phyloP scores from a whole-genome alignment of 768 basidiomycete genomes.

The Amanita thiersii region DNA sequence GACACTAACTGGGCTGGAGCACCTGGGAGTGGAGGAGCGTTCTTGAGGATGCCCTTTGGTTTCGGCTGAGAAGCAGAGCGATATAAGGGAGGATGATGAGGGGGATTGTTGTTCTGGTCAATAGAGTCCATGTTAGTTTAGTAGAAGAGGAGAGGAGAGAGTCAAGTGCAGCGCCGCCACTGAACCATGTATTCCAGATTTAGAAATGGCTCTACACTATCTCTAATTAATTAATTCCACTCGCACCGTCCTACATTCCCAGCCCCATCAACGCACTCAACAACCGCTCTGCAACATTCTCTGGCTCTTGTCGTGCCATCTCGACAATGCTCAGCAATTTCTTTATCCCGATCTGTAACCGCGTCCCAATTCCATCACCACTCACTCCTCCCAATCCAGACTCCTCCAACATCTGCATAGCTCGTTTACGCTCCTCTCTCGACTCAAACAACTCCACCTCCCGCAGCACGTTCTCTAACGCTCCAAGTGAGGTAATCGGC shows the following conservation, averaged over 20 bases:
- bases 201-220: background rate
- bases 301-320: constrained; percentile 96
- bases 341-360: constrained; percentile 85
- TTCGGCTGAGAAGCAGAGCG: constrained; percentile 63
- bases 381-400: constrained; percentile 59
- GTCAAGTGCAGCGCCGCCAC: background rate
- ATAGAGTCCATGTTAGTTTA: constrained; percentile 15
- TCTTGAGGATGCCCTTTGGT: constrained; percentile 89
- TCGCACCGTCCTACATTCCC: constrained; percentile 18
- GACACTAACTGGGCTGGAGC: constrained; percentile 37
- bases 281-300: constrained; percentile 68
- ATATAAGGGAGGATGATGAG: constrained; percentile 39
- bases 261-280: constrained; percentile 56
- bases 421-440: constrained; percentile 43
- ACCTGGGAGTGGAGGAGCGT: constrained; percentile 44
- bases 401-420: constrained; percentile 59
- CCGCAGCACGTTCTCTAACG: constrained; percentile 69
- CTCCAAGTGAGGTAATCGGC: constrained; percentile 61
- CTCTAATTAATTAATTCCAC: constrained; percentile 4
- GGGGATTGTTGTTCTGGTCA: constrained; percentile 31
- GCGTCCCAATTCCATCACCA: constrained; percentile 35
- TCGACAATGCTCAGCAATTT: constrained; percentile 85
- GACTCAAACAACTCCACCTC: constrained; percentile 73
- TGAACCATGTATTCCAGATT: too few species aligned
- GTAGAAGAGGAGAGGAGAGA: background rate